Evolutionary conservation across 257 asterid genomes (phyloP), one percentile per base, ranked within the genome.

Genomic region (Eucommia ulmoides): DNA sequence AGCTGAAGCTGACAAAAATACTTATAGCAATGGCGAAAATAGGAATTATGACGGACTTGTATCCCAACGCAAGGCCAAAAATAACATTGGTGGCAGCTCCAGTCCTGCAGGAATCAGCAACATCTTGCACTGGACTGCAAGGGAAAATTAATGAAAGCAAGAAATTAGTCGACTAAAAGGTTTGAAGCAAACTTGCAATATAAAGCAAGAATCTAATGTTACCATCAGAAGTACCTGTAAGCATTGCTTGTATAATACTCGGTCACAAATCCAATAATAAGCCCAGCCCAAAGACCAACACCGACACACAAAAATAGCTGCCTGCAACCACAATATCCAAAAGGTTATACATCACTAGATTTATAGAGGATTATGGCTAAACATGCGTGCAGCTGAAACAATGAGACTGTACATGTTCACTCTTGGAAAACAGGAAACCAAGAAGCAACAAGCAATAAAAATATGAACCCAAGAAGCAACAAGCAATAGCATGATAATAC

Each of bases 261-360:
- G 0, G 96, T 86, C 62, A 86, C 93, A 33, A 86, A 86, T 9
- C 96, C 96, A 14, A 86, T 86, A 53, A 86, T 72, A 48, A 86
- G 96, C 63, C 96, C 96, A 56, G 96, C 94, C 96, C 96, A 86
- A 29, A 86, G 94, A 51, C 96, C 96, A 46, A 86, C 94, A 22
- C 79, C 76, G 17, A 86, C 96, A 68, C 96, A 83, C 42, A 86
- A 68, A 65, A 83, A 82, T 26, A 83, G 78, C 61, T 80, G 79
- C 96, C 96, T 86, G 94, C 29, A 44, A 41, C 55, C 24, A 51
- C 41, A 56, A n/a, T n/a, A n/a, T n/a, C n/a, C n/a, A n/a, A n/a
- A n/a, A n/a, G n/a, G n/a, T n/a, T n/a, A n/a, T n/a, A n/a, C n/a
- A n/a, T n/a, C n/a, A n/a, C n/a, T n/a, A n/a, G n/a, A n/a, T 33